phyloP scores from a whole-genome alignment of 768 basidiomycete species.

The Gloeophyllum trabeum region DNA sequence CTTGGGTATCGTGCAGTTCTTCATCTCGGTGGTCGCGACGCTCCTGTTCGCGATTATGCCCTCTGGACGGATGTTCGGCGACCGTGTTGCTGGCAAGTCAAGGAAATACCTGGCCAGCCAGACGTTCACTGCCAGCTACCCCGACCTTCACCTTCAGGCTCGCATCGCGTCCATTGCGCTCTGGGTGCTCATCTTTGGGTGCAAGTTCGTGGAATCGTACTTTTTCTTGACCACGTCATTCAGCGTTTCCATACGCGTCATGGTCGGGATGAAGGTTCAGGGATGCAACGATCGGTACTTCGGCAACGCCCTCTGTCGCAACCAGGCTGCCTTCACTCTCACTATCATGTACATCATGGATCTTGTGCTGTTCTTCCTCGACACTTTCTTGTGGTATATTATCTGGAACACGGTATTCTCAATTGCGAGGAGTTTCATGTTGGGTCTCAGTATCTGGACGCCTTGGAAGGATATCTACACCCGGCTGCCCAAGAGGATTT shows the following conservation, averaged over 20 bases:
- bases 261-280: slow-evolving; percentile 95
- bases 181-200: slow-evolving; percentile 90
- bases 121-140: slow-evolving; percentile 97
- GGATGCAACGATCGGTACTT: slow-evolving; percentile 83
- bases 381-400: slow-evolving; percentile 99
- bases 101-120: slow-evolving; percentile 97
- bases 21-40: slow-evolving; percentile 79
- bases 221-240: slow-evolving; percentile 96
- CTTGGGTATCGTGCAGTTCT: slow-evolving; percentile 94
- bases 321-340: slow-evolving; percentile 91
- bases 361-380: slow-evolving; percentile 91
- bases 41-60: slow-evolving; percentile 87
- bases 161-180: slow-evolving; percentile 74
- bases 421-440: slow-evolving; percentile 76
- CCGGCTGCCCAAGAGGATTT: slow-evolving; percentile 91
- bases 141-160: slow-evolving; percentile 44
- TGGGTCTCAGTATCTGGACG: slow-evolving; percentile 97
- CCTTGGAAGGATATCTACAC: slow-evolving; percentile 98
- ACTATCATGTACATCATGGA: slow-evolving; percentile 99
- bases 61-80: slow-evolving; percentile 97
- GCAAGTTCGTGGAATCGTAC: slow-evolving; percentile 96
- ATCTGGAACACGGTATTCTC: slow-evolving; percentile 98
- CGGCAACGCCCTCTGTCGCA: slow-evolving; percentile 72
- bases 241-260: slow-evolving; percentile 84
- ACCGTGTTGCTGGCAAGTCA: slow-evolving; percentile 89